Evolutionary conservation across 2,329 filamentous ascomycete genomes (phyloP).

Genomic region (Cercospora janseana): DNA sequence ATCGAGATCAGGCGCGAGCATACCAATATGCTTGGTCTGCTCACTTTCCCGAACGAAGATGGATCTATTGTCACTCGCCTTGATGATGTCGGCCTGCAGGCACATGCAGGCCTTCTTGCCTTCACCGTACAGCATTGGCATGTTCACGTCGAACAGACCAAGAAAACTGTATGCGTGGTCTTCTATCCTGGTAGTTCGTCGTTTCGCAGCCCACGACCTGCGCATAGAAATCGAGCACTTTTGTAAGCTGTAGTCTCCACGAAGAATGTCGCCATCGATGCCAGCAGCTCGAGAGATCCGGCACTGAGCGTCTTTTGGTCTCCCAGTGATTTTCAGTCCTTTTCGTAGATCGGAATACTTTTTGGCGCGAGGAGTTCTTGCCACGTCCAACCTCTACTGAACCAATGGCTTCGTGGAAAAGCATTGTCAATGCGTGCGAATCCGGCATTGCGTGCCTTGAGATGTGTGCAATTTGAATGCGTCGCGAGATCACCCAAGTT

Average conservation of each 20-base stretch:
- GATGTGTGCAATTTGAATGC: neutral
- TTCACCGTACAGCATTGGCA: conserved; percentile 4
- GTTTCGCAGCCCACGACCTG: neutral
- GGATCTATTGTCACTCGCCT: neutral
- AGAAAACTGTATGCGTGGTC: conserved; percentile 2
- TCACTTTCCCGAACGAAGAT: conserved; percentile 1
- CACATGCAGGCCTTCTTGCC: neutral
- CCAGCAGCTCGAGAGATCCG: neutral
- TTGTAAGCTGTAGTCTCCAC: neutral
- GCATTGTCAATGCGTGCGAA: neutral
- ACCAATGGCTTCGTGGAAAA: neutral
- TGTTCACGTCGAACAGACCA: neutral
- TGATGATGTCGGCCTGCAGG: neutral
- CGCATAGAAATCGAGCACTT: neutral
- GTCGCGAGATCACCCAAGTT: neutral
- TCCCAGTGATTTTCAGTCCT: neutral
- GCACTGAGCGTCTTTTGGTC: neutral
- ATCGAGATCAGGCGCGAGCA: neutral
- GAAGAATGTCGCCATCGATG: neutral
- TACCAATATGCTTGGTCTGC: neutral
- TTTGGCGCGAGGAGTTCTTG: conserved; percentile 1
- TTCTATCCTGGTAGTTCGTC: neutral
- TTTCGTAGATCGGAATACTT: neutral
- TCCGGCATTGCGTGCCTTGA: neutral
- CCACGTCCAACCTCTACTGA: neutral